phyloP scores from a whole-genome alignment of 495 filamentous ascomycete genomes.

The Penicillium desertorum region DNA sequence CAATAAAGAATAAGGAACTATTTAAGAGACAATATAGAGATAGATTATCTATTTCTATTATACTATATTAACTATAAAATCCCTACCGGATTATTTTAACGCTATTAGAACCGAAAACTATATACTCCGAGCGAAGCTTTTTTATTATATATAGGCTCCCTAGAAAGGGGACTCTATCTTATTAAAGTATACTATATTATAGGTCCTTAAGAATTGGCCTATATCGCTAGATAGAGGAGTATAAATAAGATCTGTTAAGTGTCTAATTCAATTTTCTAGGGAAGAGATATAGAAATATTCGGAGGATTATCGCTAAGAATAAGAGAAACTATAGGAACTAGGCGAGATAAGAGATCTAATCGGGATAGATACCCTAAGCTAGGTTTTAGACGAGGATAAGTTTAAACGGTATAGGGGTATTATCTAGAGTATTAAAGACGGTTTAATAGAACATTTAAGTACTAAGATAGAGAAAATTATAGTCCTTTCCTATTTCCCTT shows the following conservation, averaged over 20 bases:
- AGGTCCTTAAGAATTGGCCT: slow-evolving; percentile 25
- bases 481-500: slow-evolving; percentile 27
- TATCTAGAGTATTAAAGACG: slow-evolving; percentile 24
- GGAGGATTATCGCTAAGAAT: slow-evolving; percentile 18
- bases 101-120: slow-evolving; percentile 21
- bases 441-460: slow-evolving; percentile 28
- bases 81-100: slow-evolving; percentile 31
- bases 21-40: slow-evolving; percentile 28
- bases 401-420: slow-evolving; percentile 22
- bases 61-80: slow-evolving; percentile 26
- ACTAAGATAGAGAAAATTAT: slow-evolving; percentile 26
- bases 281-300: slow-evolving; percentile 18
- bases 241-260: slow-evolving; percentile 12
- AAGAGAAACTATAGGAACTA: slow-evolving; percentile 28
- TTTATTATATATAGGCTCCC: slow-evolving; percentile 20
- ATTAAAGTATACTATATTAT: slow-evolving; percentile 20
- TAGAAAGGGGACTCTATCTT: slow-evolving; percentile 28
- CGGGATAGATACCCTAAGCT: slow-evolving; percentile 28
- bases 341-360: slow-evolving; percentile 28
- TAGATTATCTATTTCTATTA: slow-evolving; percentile 31
- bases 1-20: slow-evolving; percentile 16
- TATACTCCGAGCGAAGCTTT: slow-evolving; percentile 30
- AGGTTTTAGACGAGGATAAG: slow-evolving; percentile 29
- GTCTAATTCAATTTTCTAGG: slow-evolving; percentile 22
- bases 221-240: slow-evolving; percentile 17